Conservation (phyloP, 768 basidiomycete genomes). For the Mycena filopes region DNA sequence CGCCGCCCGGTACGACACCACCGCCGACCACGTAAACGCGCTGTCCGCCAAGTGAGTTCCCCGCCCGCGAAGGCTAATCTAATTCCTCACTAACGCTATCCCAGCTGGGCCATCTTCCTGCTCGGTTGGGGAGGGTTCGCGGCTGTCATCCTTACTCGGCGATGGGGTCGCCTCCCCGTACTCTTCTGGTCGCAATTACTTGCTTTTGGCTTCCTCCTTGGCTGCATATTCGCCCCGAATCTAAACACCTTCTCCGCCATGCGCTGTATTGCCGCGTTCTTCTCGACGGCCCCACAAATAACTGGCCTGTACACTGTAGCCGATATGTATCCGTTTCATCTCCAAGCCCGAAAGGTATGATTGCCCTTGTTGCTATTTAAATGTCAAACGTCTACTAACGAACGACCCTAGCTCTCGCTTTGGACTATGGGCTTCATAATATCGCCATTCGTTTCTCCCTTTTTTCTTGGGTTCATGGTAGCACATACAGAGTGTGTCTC, state of each 20-base stretch:
- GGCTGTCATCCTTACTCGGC: conserved; percentile 61
- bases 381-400: not conserved
- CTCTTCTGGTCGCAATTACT: conserved; percentile 69
- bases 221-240: conserved; percentile 62
- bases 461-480: conserved; percentile 61
- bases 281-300: conserved; percentile 64
- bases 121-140: conserved; percentile 58
- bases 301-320: conserved; percentile 62
- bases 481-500: conserved; percentile 45
- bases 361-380: not conserved
- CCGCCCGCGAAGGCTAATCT: not conserved
- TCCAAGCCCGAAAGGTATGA: conserved; percentile 62
- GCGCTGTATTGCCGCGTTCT: conserved; percentile 48
- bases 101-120: conserved; percentile 30
- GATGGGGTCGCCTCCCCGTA: conserved; percentile 67
- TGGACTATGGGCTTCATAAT: conserved; percentile 71
- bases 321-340: conserved; percentile 69
- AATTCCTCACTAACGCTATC: not conserved
- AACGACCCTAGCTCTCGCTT: conserved; percentile 52
- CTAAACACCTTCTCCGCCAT: conserved; percentile 56
- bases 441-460: conserved; percentile 58
- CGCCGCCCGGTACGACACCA: conserved; percentile 65
- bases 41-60: conserved; percentile 63
- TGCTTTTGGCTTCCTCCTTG: conserved; percentile 61
- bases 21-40: conserved; percentile 66